phyloP scores from a whole-genome alignment of 169 alveolate genomes.

The Babesia divergens region DNA sequence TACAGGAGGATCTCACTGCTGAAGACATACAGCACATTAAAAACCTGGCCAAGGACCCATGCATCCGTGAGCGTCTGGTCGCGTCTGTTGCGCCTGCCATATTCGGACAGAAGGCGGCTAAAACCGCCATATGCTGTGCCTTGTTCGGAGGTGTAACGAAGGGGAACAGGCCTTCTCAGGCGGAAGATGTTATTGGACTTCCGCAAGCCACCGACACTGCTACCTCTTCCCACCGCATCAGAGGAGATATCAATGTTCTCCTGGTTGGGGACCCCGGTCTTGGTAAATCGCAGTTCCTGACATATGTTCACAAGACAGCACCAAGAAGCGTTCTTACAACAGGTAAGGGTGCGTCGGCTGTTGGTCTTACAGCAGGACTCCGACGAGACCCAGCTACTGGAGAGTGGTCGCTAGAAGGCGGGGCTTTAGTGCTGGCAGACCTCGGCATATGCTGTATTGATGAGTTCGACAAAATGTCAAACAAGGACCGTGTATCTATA shows the following conservation, averaged over 20 bases:
- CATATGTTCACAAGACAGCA: slow-evolving; percentile 95
- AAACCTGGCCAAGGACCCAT: slow-evolving; percentile 88
- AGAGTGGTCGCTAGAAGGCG: slow-evolving; percentile 99
- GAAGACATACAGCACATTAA: slow-evolving; percentile 89
- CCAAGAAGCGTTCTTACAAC: slow-evolving; percentile 96
- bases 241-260: slow-evolving; percentile 96
- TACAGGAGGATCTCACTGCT: slow-evolving; percentile 88
- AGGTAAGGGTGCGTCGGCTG: slow-evolving; percentile 99
- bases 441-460: slow-evolving; percentile 99
- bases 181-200: slow-evolving; percentile 14
- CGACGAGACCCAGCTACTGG: slow-evolving; percentile 95
- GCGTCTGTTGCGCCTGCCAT: slow-evolving; percentile 98
- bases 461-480: slow-evolving; percentile 99
- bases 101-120: slow-evolving; percentile 94
- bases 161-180: slow-evolving; percentile 37
- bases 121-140: slow-evolving; percentile 89
- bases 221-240: slow-evolving; percentile 91
- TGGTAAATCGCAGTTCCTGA: slow-evolving; percentile 98
- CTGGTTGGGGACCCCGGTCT: slow-evolving; percentile 97
- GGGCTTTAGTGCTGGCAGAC: slow-evolving; percentile 98
- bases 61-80: slow-evolving; percentile 90
- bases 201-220: slow-evolving; percentile 75
- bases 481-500: slow-evolving; percentile 97
- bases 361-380: slow-evolving; percentile 98
- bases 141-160: slow-evolving; percentile 91